These are phyloP conservation scores for Plasmodium inui DNA, from an alignment of 169 alveolate species.

Conservation along the genomic window DNA sequence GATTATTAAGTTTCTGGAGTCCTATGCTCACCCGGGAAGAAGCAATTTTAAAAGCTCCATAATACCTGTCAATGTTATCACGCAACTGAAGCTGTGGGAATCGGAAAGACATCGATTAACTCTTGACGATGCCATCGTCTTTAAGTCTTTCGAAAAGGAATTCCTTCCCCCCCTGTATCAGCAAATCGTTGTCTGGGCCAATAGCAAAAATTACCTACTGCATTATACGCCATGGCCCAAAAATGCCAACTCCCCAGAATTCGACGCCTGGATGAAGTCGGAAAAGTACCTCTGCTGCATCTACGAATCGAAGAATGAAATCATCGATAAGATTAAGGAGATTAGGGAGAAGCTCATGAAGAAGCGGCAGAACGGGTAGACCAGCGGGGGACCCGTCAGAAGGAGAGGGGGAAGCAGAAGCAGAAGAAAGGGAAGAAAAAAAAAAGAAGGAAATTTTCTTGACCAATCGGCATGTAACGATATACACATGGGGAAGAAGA, in stretches of 20 bases:
- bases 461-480: background rate
- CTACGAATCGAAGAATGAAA: constrained; percentile 87
- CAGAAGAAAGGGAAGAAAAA: background rate
- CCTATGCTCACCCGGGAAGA: constrained; percentile 85
- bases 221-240: constrained; percentile 86
- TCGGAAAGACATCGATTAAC: constrained; percentile 88
- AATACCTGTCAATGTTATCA: constrained; percentile 89
- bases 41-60: constrained; percentile 75
- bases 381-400: background rate
- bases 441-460: too few species aligned
- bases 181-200: constrained; percentile 88
- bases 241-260: constrained; percentile 80
- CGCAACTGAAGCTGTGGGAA: constrained; percentile 92
- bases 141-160: constrained; percentile 86
- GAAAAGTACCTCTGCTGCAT: constrained; percentile 86
- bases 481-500: background rate
- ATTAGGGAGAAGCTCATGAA: constrained; percentile 51
- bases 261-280: constrained; percentile 79
- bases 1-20: constrained; percentile 87
- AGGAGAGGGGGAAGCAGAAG: background rate
- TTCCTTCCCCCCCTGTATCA: constrained; percentile 87
- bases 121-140: constrained; percentile 82
- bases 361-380: constrained; percentile 15
- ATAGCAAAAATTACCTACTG: constrained; percentile 82
- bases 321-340: constrained; percentile 83